A percentile compares a stretch with the other conserved stretches of the same genome.
Evolutionary conservation across 345 rosid species (phyloP).

Genomic region (Pistacia vera): DNA sequence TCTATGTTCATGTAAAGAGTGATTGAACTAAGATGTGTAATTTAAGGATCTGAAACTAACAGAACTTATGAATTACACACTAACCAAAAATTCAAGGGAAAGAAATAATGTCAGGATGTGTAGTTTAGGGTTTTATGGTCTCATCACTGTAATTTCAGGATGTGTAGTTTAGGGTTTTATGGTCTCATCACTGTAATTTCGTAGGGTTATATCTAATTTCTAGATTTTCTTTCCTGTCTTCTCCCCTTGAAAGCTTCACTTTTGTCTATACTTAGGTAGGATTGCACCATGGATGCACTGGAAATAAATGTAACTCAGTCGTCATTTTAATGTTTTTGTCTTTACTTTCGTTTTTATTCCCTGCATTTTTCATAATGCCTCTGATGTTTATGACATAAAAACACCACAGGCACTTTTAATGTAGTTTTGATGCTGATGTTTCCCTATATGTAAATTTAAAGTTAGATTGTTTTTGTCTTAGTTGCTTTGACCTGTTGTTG

Average conservation of each 20-base stretch:
- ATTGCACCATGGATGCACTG: slow-evolving; percentile 23
- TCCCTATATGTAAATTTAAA: slow-evolving; percentile 13
- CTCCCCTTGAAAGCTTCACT: slow-evolving; percentile 8
- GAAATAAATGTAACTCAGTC: slow-evolving; percentile 34
- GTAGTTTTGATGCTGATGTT: slow-evolving; percentile 24
- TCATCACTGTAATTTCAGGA: slow-evolving; percentile 24
- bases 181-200: slow-evolving; percentile 20
- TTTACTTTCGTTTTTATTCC: slow-evolving; percentile 7
- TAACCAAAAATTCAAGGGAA: slow-evolving; percentile 28
- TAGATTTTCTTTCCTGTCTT: slow-evolving; percentile 14
- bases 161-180: slow-evolving; percentile 26
- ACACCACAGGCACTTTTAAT: slow-evolving; percentile 8
- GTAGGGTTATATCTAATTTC: slow-evolving; percentile 27
- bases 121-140: slow-evolving; percentile 21
- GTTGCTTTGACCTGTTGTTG: slow-evolving; percentile 4
- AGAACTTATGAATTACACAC: slow-evolving; percentile 33
- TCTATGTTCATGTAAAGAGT: slow-evolving; percentile 26
- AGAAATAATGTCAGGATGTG: slow-evolving; percentile 8
- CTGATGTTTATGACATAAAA: not conserved
- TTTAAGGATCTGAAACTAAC: slow-evolving; percentile 34
- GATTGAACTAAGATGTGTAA: slow-evolving; percentile 38
- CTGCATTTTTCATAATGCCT: not conserved
- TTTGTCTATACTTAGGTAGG: slow-evolving; percentile 32
- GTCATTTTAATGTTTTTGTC: slow-evolving; percentile 12
- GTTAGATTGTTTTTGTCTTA: slow-evolving; percentile 17